These are phyloP conservation scores for Alternaria tenuissima DNA, from an alignment of 2,329 filamentous ascomycete species.

Conservation along the genomic window DNA sequence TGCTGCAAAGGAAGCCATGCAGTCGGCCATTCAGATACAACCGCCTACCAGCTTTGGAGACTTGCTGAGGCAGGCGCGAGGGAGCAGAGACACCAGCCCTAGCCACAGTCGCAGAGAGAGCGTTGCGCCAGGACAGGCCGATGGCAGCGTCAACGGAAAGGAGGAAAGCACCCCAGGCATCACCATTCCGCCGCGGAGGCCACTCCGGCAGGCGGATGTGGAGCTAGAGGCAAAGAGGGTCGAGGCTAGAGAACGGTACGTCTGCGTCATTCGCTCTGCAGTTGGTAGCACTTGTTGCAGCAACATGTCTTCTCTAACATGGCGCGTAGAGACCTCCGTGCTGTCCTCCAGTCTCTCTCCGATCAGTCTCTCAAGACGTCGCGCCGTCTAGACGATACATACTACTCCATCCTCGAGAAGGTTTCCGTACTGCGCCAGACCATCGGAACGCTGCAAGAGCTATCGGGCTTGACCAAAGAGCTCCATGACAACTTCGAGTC, in stretches of 20 bases:
- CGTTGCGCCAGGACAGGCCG: slow-evolving; percentile 23
- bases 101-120: slow-evolving; percentile 43
- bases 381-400: slow-evolving; percentile 74
- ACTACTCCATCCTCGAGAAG: slow-evolving; percentile 76
- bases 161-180: slow-evolving; percentile 19
- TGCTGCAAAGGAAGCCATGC: slow-evolving; percentile 53
- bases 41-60: slow-evolving; percentile 56
- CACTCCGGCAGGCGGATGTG: slow-evolving; percentile 52
- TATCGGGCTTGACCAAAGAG: slow-evolving; percentile 68
- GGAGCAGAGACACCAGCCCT: slow-evolving; percentile 41
- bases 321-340: slow-evolving; percentile 48
- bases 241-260: slow-evolving; percentile 51
- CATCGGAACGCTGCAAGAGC: slow-evolving; percentile 69
- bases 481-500: slow-evolving; percentile 67
- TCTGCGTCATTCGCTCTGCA: slow-evolving; percentile 9
- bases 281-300: background rate
- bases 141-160: slow-evolving; percentile 16
- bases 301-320: slow-evolving; percentile 25
- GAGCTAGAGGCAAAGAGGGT: slow-evolving; percentile 45
- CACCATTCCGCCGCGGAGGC: slow-evolving; percentile 30
- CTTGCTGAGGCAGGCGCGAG: slow-evolving; percentile 50
- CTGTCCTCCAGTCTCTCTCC: slow-evolving; percentile 58
- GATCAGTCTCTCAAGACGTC: slow-evolving; percentile 69
- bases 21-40: slow-evolving; percentile 56
- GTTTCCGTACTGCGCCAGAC: slow-evolving; percentile 70